Evolutionary conservation across 768 basidiomycete species (phyloP), one percentile per base, ranked within the genome.

Genomic region (Tricholoma matsutake): DNA sequence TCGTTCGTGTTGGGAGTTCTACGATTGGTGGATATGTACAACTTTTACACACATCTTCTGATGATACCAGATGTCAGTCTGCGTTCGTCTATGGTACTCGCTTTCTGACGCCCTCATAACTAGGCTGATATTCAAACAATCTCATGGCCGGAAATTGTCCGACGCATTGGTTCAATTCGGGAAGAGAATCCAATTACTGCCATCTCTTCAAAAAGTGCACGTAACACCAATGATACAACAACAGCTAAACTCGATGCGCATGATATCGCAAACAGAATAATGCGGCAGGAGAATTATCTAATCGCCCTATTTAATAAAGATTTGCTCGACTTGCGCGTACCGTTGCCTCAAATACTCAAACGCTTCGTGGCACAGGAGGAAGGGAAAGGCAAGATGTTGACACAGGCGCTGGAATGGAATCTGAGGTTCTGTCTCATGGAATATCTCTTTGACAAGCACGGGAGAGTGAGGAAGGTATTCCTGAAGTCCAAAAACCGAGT

Each of bases 251-350:
- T 99, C 6, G 97, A 99, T 67, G 97, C 96, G 2, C 97, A 99
- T 71, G 96, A 98, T 74, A 87, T 98, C 57, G 96, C 96, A 4
- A 98, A 98, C 71, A 89, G 97, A 56, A 98, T 99, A 68, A 84
- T 99, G 86, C 85, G 97, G 32, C 94, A 98, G 72, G 97, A 98
- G 71, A 99, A 99, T 75, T 99, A 98, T 71, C 83, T 99, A 55
- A 97, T 98, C 61, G 95, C 97, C 0, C 75, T 99, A 18, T 97
- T 99, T 75, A 99, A 98, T 77, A 98, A 98, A 72, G 94, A 97
- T 64, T 74, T 98, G 4, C 80, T 99, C 56, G 92, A 99, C 74
- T 80, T 98, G 20, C 86, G 87, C 8, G 83, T 94, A 1, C 93
- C 97, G 2, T 69, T 95, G 28, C 96, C 94, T 5, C 72, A 65